phyloP scores from a whole-genome alignment of 2,329 filamentous ascomycete genomes.

The Corniculantispora saksenae region DNA sequence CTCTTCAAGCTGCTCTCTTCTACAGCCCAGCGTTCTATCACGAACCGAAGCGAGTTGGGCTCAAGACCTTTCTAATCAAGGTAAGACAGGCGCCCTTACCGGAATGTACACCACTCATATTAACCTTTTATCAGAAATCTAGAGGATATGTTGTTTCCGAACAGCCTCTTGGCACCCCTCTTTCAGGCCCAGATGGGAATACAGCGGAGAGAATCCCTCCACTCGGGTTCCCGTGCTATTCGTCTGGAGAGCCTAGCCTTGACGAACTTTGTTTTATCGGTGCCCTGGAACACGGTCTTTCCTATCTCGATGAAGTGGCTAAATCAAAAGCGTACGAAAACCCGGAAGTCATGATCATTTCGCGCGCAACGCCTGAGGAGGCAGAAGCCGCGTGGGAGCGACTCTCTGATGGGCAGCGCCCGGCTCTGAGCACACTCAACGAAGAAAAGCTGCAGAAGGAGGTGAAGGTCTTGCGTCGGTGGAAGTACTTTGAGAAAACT shows the following conservation, averaged over 20 bases:
- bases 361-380: conserved; percentile 24
- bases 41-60: conserved; percentile 27
- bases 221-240: conserved; percentile 67
- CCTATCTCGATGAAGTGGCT: conserved; percentile 62
- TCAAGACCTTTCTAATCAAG: conserved; percentile 53
- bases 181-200: conserved; percentile 56
- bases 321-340: conserved; percentile 41
- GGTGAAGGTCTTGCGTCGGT: conserved; percentile 28
- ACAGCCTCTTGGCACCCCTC: conserved; percentile 51
- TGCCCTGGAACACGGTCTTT: conserved; percentile 54
- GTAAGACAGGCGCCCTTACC: conserved; percentile 37
- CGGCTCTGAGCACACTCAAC: conserved; percentile 26
- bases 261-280: conserved; percentile 63
- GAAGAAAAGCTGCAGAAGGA: conserved; percentile 26
- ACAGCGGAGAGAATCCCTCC: conserved; percentile 40
- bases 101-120: conserved; percentile 28
- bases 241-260: conserved; percentile 61
- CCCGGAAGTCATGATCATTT: conserved; percentile 35
- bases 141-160: conserved; percentile 62
- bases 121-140: conserved; percentile 45
- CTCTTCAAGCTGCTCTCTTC: conserved; percentile 50
- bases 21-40: conserved; percentile 51
- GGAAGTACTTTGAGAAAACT: conserved; percentile 31
- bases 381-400: conserved; percentile 33
- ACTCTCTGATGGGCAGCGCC: conserved; percentile 33